Percentiles rank a stretch among this genome's conserved stretches.
phyloP scores from a whole-genome alignment of 345 rosid genomes.

The Ailanthus altissimus region DNA sequence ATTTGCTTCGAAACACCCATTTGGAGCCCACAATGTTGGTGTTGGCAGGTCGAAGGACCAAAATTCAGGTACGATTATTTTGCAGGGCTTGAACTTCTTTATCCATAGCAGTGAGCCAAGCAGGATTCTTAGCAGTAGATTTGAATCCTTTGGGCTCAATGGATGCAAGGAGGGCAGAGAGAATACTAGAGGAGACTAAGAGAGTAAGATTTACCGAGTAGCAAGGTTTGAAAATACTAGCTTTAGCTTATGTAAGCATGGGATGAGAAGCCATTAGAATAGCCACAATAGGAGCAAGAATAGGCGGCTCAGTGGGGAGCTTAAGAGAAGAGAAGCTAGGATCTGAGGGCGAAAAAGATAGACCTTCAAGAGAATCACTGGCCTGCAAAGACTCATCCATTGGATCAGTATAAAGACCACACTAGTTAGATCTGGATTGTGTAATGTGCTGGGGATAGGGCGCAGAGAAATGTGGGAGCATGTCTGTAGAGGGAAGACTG shows the following conservation, averaged over 20 bases:
- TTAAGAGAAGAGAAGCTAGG: neutral
- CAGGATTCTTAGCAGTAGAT: conserved; percentile 9
- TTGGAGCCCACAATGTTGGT: conserved; percentile 16
- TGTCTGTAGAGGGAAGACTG: neutral
- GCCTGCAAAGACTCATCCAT: conserved; percentile 10
- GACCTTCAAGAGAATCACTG: conserved; percentile 13
- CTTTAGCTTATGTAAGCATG: conserved; percentile 13
- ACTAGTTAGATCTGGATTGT: neutral
- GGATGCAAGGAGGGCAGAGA: conserved; percentile 5
- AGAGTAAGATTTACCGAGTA: neutral
- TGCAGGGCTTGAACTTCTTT: conserved; percentile 15
- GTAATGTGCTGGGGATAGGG: conserved; percentile 8
- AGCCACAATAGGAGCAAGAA: neutral
- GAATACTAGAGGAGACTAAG: neutral
- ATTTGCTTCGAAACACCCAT: conserved; percentile 17
- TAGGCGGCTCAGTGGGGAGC: neutral
- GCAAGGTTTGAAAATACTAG: conserved; percentile 15
- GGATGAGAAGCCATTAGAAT: neutral
- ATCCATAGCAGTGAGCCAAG: conserved; percentile 2
- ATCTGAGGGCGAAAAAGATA: neutral
- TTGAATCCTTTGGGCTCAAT: conserved; percentile 1
- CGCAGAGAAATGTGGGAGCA: neutral
- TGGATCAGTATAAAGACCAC: conserved; percentile 4
- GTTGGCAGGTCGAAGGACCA: conserved; percentile 2
- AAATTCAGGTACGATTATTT: conserved; percentile 5